phyloP scores from a whole-genome alignment of 306 rosid species.

The Corylus americana region DNA sequence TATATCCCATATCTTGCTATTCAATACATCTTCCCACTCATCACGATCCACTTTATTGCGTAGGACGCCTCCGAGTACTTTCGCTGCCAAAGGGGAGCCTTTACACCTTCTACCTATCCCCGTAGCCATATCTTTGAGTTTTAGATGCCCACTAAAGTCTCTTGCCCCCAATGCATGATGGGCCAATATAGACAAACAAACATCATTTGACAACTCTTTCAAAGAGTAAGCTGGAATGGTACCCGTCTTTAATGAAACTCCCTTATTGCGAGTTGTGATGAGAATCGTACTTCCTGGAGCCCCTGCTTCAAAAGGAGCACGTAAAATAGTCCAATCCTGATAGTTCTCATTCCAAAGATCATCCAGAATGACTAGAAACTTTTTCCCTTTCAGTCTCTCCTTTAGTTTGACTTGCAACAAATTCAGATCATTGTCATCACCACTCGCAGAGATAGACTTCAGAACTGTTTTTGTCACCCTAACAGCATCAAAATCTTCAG shows the following conservation, averaged over 20 bases:
- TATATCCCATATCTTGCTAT: not conserved
- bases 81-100: constrained; percentile 10
- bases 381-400: too few relatives aligned
- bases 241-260: constrained; percentile 5
- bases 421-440: too few relatives aligned
- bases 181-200: constrained; percentile 4
- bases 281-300: not conserved
- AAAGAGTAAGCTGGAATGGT: not conserved
- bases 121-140: not conserved
- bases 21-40: not conserved
- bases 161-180: constrained; percentile 7
- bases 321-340: not conserved
- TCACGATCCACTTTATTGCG: not conserved
- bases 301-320: too few relatives aligned
- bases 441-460: too few relatives aligned
- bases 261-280: not conserved
- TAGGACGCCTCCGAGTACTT: constrained; percentile 3
- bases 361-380: too few relatives aligned
- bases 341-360: constrained; percentile 1
- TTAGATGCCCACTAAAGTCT: not conserved
- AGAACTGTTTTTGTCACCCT: too few relatives aligned
- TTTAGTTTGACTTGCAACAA: too few relatives aligned
- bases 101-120: not conserved
- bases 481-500: too few relatives aligned
- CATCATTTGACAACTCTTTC: not conserved